Percentiles rank a stretch among this genome's conserved stretches.
These are phyloP conservation scores for Pueraria montana DNA, from an alignment of 306 rosid genomes.

Conservation along the genomic window DNA sequence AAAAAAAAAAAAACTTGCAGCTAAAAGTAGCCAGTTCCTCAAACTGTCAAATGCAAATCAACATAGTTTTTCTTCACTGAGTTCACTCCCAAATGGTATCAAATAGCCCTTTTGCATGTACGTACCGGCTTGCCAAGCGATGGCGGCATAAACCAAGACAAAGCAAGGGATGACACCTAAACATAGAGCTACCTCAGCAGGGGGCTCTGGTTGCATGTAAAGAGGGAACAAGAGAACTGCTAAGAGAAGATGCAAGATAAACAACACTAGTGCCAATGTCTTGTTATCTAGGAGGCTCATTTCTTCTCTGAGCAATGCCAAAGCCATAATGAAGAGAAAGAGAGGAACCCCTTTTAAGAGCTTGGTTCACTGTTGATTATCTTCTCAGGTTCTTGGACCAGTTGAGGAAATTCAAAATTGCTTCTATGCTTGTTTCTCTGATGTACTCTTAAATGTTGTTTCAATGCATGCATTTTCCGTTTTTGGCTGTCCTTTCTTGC, in stretches of 20 bases:
- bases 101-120: constrained; percentile 7
- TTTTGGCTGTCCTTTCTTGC: neutral
- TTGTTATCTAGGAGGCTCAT: constrained; percentile 21
- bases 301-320: constrained; percentile 2
- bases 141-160: constrained; percentile 37
- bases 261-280: constrained; percentile 18
- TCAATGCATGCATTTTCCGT: constrained; percentile 20
- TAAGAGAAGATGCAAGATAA: constrained; percentile 26
- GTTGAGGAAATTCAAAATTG: neutral
- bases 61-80: neutral
- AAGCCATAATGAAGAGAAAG: neutral
- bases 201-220: constrained; percentile 44
- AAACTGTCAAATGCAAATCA: neutral
- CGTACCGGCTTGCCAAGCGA: neutral
- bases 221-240: constrained; percentile 38
- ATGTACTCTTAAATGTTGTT: neutral
- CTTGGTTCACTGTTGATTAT: neutral
- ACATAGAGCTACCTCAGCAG: constrained; percentile 22
- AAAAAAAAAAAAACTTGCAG: neutral
- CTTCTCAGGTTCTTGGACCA: neutral
- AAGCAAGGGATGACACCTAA: constrained; percentile 39
- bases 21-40: neutral
- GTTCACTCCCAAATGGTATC: constrained; percentile 2
- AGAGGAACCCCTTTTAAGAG: neutral
- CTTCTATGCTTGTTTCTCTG: neutral